phyloP scores from a whole-genome alignment of 805 yeast species.

The Yarrowia sp. region DNA sequence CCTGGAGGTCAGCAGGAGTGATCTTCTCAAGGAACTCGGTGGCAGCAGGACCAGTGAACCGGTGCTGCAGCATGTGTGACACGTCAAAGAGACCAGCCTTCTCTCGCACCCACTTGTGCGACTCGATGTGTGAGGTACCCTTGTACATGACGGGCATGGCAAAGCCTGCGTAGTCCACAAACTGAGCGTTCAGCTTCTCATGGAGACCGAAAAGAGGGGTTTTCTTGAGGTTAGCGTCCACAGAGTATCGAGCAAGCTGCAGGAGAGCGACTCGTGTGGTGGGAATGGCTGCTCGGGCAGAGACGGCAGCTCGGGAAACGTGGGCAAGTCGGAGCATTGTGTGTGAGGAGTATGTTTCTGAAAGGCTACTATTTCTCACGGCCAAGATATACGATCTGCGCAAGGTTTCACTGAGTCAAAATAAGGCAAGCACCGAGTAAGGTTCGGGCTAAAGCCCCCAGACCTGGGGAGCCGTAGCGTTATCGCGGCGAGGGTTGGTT shows the following conservation, averaged over 20 bases:
- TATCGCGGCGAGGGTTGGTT: conserved; percentile 14
- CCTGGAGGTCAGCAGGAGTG: conserved; percentile 82
- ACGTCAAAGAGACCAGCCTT: conserved; percentile 93
- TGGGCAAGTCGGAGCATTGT: conserved; percentile 16
- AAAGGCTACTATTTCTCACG: not conserved
- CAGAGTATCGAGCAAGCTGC: not conserved
- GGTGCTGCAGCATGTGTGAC: conserved; percentile 95
- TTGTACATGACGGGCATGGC: conserved; percentile 90
- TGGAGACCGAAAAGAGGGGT: conserved; percentile 86
- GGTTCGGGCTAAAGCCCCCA: conserved; percentile 1
- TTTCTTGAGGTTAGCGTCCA: conserved; percentile 34
- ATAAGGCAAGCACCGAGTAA: conserved; percentile 10
- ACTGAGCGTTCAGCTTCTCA: conserved; percentile 71
- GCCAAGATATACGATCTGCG: conserved; percentile 21
- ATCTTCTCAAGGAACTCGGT: conserved; percentile 65
- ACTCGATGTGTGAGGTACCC: conserved; percentile 82
- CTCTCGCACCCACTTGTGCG: conserved; percentile 89
- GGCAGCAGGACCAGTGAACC: conserved; percentile 64
- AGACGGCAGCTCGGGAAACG: not conserved
- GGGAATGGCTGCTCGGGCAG: not conserved
- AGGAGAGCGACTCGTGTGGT: not conserved
- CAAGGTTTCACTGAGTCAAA: conserved; percentile 25
- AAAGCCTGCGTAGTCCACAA: conserved; percentile 97
- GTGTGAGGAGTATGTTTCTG: too few relatives aligned
- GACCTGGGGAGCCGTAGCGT: conserved; percentile 15